Evolutionary conservation across 2,329 filamentous ascomycete genomes (phyloP).

Genomic region (Capronia americana): DNA sequence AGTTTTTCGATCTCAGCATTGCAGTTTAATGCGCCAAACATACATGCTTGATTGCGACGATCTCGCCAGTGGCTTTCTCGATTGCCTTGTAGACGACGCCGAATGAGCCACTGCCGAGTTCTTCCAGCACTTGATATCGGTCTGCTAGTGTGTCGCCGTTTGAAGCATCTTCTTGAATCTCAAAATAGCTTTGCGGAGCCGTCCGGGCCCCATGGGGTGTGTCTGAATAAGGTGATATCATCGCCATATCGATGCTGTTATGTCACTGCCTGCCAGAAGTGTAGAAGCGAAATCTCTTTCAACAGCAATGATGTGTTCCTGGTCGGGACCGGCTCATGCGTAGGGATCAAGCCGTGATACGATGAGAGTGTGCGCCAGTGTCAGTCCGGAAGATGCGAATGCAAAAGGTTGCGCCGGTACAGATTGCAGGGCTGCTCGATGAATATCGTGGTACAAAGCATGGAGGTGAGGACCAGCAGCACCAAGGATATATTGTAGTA

Average conservation of each 20-base stretch:
- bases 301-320: not conserved
- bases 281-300: constrained; percentile 1
- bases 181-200: constrained; percentile 18
- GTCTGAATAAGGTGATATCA: constrained; percentile 31
- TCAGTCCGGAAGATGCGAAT: constrained; percentile 16
- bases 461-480: constrained; percentile 10
- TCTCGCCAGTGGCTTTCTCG: constrained; percentile 85
- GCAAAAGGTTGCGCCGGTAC: constrained; percentile 14
- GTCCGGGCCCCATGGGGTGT: constrained; percentile 26
- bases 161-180: constrained; percentile 36
- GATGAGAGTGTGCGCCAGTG: not conserved
- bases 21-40: constrained; percentile 43
- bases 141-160: constrained; percentile 55
- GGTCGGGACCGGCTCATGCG: not conserved
- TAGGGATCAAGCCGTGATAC: not conserved
- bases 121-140: constrained; percentile 93
- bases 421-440: constrained; percentile 8
- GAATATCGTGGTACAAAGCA: constrained; percentile 17
- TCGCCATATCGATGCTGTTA: constrained; percentile 16
- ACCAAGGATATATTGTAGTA: constrained; percentile 20
- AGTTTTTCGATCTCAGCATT: not conserved
- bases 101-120: constrained; percentile 94
- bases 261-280: not conserved
- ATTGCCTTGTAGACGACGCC: constrained; percentile 97
- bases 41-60: constrained; percentile 96